These are phyloP conservation scores for Apiospora sp. DNA, from an alignment of 2,329 filamentous ascomycete species.

Conservation along the genomic window DNA sequence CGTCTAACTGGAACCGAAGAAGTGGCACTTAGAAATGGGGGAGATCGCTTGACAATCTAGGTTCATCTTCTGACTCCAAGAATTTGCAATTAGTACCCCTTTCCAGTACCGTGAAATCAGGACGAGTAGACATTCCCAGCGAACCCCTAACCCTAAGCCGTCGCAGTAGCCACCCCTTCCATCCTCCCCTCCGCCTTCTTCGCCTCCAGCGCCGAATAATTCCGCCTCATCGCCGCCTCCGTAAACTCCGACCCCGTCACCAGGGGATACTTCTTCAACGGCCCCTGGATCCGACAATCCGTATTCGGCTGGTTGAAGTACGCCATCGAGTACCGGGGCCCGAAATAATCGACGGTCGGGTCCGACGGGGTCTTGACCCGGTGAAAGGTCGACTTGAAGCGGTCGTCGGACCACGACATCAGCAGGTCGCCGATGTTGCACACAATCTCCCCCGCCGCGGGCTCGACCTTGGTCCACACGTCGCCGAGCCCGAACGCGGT, in stretches of 20 bases:
- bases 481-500: constrained; percentile 67
- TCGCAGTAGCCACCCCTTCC: background rate
- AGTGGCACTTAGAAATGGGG: no score
- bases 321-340: constrained; percentile 69
- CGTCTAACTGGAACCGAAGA: no score
- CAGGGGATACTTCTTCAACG: constrained; percentile 66
- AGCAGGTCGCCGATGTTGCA: constrained; percentile 73
- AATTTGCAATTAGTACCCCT: no score
- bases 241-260: constrained; percentile 70
- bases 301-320: constrained; percentile 71
- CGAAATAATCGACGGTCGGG: constrained; percentile 60
- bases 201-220: constrained; percentile 60
- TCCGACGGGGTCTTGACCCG: constrained; percentile 68
- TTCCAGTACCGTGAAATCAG: no score
- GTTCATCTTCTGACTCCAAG: no score
- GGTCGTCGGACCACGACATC: constrained; percentile 73
- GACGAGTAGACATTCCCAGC: background rate
- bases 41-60: no score
- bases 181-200: constrained; percentile 47
- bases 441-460: constrained; percentile 61
- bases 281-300: constrained; percentile 66
- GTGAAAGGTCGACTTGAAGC: constrained; percentile 72
- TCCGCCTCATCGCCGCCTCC: constrained; percentile 61
- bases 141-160: background rate
- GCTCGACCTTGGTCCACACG: constrained; percentile 69